Evolutionary conservation across 2,329 filamentous ascomycete genomes (phyloP).

Genomic region (Diaporthe destruens): DNA sequence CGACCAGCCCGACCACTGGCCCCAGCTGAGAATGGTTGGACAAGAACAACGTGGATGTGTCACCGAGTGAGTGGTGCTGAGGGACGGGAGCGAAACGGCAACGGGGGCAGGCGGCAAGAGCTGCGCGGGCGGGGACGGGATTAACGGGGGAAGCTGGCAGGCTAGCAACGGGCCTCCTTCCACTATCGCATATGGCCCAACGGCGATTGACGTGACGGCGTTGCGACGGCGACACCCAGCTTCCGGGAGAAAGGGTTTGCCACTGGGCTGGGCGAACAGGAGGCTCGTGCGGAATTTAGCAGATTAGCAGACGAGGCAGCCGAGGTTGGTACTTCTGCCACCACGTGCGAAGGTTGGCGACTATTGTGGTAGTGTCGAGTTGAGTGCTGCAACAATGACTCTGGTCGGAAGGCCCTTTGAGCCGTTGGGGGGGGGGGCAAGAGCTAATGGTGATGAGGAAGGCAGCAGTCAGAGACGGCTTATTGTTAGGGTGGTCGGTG

Average conservation of each 20-base stretch:
- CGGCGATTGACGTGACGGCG: conserved; percentile 10
- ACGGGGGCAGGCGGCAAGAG: not conserved
- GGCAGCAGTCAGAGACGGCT: not conserved
- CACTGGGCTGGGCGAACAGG: conserved; percentile 4
- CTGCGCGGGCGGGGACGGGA: conserved; percentile 10
- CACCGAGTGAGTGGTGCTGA: conserved; percentile 4
- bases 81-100: not conserved
- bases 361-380: not conserved
- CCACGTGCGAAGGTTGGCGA: conserved; percentile 13
- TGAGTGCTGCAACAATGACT: not conserved
- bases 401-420: not conserved
- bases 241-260: conserved; percentile 2
- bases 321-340: conserved; percentile 19
- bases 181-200: conserved; percentile 1
- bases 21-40: not conserved
- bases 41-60: conserved; percentile 18
- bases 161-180: conserved; percentile 9
- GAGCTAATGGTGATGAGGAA: not conserved
- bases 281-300: conserved; percentile 1
- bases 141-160: conserved; percentile 1
- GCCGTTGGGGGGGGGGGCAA: not conserved
- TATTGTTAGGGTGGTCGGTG: conserved; percentile 1
- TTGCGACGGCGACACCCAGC: conserved; percentile 4
- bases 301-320: not conserved
- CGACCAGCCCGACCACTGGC: conserved; percentile 13